Conservation (phyloP, 768 basidiomycete species). For the Dictyophora rubrovolvata region DNA sequence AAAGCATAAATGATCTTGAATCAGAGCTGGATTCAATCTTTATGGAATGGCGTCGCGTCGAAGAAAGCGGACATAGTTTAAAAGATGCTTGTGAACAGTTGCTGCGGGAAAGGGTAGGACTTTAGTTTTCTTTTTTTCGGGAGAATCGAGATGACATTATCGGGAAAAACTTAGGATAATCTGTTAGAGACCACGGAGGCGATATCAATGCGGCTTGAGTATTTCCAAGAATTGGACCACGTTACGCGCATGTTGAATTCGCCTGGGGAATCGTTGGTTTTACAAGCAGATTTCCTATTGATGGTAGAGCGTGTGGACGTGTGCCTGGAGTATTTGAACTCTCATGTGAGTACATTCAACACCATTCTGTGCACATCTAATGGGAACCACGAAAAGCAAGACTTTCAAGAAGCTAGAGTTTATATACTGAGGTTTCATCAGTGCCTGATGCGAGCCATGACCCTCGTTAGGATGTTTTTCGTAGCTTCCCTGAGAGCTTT, state of each 20-base stretch:
- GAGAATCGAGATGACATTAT: neutral
- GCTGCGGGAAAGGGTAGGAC: conserved; percentile 76
- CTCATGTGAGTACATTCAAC: conserved; percentile 52
- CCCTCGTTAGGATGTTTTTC: conserved; percentile 95
- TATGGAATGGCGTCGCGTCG: conserved; percentile 76
- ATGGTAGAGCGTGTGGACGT: conserved; percentile 96
- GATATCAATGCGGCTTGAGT: conserved; percentile 72
- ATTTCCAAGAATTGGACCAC: conserved; percentile 89
- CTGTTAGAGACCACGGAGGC: conserved; percentile 74
- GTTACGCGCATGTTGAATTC: conserved; percentile 91
- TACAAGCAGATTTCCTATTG: conserved; percentile 84
- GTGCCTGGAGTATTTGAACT: conserved; percentile 82
- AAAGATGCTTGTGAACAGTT: conserved; percentile 87
- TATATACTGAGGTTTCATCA: conserved; percentile 97
- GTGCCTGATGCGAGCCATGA: conserved; percentile 97
- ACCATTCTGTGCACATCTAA: neutral
- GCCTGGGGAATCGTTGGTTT: conserved; percentile 85
- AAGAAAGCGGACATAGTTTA: conserved; percentile 84
- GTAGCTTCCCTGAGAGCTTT: conserved; percentile 74
- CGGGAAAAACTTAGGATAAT: conserved; percentile 42
- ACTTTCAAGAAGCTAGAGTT: conserved; percentile 86
- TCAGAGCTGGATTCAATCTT: conserved; percentile 71
- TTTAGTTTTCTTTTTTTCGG: neutral
- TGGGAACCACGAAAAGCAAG: conserved; percentile 41
- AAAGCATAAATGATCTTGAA: conserved; percentile 64